These are phyloP conservation scores for Aspergillus uvarum DNA, from an alignment of 2,329 filamentous ascomycete species.

Conservation along the genomic window DNA sequence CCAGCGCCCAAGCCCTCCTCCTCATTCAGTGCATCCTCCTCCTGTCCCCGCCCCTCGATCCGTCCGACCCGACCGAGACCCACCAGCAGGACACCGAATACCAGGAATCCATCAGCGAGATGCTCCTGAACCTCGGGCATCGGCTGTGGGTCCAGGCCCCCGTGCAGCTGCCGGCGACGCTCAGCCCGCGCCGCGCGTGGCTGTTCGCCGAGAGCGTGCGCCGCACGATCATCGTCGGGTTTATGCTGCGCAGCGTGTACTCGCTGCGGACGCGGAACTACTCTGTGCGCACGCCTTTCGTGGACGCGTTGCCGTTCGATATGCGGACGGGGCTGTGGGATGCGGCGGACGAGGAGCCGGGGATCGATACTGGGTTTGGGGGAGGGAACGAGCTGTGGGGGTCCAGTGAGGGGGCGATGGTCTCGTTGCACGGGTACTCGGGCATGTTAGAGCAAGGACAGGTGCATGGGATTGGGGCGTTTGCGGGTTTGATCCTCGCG, in stretches of 20 bases:
- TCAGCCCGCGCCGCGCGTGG: conserved; percentile 31
- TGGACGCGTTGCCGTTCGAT: conserved; percentile 32
- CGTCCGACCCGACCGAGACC: not conserved
- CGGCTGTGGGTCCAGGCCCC: conserved; percentile 29
- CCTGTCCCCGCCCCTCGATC: conserved; percentile 12
- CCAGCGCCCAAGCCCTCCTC: conserved; percentile 25
- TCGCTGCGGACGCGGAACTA: conserved; percentile 27
- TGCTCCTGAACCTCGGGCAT: conserved; percentile 21
- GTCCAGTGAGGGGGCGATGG: conserved; percentile 15
- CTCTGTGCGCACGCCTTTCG: conserved; percentile 29
- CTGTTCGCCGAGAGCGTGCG: conserved; percentile 34
- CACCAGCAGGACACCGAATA: not conserved
- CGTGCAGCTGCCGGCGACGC: conserved; percentile 21
- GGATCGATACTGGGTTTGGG: conserved; percentile 1
- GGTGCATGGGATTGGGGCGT: conserved; percentile 19
- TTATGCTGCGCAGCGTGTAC: conserved; percentile 33
- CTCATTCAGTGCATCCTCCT: conserved; percentile 28
- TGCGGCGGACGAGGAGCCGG: conserved; percentile 11
- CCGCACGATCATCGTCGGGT: conserved; percentile 33
- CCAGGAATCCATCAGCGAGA: conserved; percentile 14
- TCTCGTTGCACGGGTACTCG: conserved; percentile 29
- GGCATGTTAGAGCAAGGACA: conserved; percentile 23
- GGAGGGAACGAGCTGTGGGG: not conserved
- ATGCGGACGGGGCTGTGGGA: conserved; percentile 30
- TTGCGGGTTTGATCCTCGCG: conserved; percentile 26